Evolutionary conservation across 768 basidiomycete genomes (phyloP), one percentile per base, ranked within the genome.

Genomic region (Tulasnella sp.): DNA sequence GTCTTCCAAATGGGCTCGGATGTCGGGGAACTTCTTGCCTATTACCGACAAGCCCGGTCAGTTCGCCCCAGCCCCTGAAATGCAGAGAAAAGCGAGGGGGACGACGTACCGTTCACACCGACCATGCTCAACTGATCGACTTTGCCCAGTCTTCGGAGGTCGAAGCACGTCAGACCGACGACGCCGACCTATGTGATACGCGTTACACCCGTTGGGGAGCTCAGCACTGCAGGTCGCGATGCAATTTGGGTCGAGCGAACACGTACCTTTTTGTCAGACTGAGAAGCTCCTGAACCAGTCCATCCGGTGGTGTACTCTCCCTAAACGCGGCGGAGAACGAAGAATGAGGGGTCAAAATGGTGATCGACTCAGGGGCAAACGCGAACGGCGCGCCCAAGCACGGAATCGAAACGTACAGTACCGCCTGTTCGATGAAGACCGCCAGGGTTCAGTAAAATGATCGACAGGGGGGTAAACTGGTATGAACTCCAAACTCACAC

Each of bases 291-390:
- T 48, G 93, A 90, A 18, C 91, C 91, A 14, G 94, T 95, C 94
- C 94, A 97, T 84, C 96, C 96, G 75, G 96, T 97, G 81, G 96
- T 97, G 84, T 97, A 97, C 87, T 97, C 94, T 62, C 94, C 94
- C 91, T 90, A 76, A 4, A 71, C 36, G 42, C 46, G 79, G 31
- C 52, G 48, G 48, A 46, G 76, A 75, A 58, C 79, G 79, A 44
- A 34, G n/a, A n/a, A 36, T 31, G 71, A 79, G 24, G 12, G 14
- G 36, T 14, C 72, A 19, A 31, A 18, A 8, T 16, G 24, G 24
- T 14, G 4, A n/a, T 4, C 36, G 24, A n/a, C 71, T 42, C 16
- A 14, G 42, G 42, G 12, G 4, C 6, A 12, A 12, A 40, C 40
- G 40, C 40, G 40, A 42, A 42, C 42, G 42, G n/a, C 42, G 42